phyloP scores from a whole-genome alignment of 176 grass and related monocot genomes.

The Chloris gayana region DNA sequence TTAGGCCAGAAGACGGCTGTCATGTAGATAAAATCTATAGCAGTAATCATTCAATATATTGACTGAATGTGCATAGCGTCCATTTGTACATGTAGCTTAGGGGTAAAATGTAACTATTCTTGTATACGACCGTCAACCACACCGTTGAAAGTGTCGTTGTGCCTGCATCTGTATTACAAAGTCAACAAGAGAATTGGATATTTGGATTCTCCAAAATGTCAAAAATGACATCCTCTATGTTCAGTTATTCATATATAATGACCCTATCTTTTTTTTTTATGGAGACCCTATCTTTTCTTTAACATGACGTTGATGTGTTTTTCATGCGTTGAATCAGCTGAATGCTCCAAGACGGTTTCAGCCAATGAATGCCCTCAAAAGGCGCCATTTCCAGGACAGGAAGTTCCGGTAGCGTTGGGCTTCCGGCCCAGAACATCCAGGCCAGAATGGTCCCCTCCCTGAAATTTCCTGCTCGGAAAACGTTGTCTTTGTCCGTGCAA shows the following conservation, averaged over 20 bases:
- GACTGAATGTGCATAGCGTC: neutral
- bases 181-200: no score
- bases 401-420: neutral
- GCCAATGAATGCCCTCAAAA: neutral
- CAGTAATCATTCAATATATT: neutral
- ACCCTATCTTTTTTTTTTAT: neutral
- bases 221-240: neutral
- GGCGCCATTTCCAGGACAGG: neutral
- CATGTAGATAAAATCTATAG: conserved; percentile 19
- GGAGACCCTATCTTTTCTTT: neutral
- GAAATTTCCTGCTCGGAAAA: conserved; percentile 24
- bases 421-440: neutral
- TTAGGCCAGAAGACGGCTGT: conserved; percentile 23
- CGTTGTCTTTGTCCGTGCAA: conserved; percentile 25
- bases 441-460: conserved; percentile 27
- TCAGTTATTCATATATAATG: neutral
- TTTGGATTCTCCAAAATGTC: neutral
- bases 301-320: neutral
- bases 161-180: no score
- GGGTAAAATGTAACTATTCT: neutral
- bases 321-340: neutral
- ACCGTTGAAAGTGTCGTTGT: neutral
- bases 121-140: neutral
- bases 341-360: neutral
- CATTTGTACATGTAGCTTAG: neutral